These are phyloP conservation scores for Cyclostephanos tholiformis DNA, from an alignment of 108 stramenopile genomes.

Conservation along the genomic window DNA sequence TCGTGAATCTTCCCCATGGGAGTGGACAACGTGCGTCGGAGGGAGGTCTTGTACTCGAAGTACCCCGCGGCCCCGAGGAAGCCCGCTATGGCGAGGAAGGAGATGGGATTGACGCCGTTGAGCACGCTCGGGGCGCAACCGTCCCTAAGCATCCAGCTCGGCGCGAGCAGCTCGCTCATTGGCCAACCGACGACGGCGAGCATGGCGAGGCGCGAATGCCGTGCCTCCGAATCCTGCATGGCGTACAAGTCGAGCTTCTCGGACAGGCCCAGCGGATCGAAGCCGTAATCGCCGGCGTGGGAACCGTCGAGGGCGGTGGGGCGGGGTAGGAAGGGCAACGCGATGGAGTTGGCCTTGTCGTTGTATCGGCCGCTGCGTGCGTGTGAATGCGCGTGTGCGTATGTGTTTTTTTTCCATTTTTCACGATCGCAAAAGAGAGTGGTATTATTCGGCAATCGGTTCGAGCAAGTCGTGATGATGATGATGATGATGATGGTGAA, in stretches of 20 bases:
- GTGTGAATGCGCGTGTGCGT: too few relatives aligned
- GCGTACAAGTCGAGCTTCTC: constrained; percentile 61
- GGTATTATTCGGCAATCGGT: too few relatives aligned
- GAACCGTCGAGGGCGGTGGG: constrained; percentile 77
- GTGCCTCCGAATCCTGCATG: constrained; percentile 68
- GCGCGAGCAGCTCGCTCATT: constrained; percentile 69
- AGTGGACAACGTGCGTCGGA: constrained; percentile 54
- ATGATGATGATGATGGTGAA: too few relatives aligned
- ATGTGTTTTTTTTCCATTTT: not conserved
- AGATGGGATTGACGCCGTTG: constrained; percentile 76
- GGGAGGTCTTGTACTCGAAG: constrained; percentile 74
- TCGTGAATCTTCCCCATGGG: constrained; percentile 61
- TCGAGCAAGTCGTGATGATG: too few relatives aligned
- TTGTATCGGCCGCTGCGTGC: constrained; percentile 68
- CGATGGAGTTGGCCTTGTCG: constrained; percentile 58
- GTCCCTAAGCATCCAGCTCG: constrained; percentile 68
- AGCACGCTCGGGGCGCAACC: constrained; percentile 74
- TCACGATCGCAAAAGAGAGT: not conserved
- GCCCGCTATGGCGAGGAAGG: constrained; percentile 58
- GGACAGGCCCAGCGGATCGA: constrained; percentile 81
- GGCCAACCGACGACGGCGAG: constrained; percentile 84
- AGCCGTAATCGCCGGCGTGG: constrained; percentile 84
- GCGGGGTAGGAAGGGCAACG: constrained; percentile 75
- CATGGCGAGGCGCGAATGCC: constrained; percentile 83
- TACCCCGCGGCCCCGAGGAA: constrained; percentile 66